Percentiles rank a stretch among this genome's conserved stretches.
Conservation (phyloP, 257 asterid species). For the Anisodus acutangulus region DNA sequence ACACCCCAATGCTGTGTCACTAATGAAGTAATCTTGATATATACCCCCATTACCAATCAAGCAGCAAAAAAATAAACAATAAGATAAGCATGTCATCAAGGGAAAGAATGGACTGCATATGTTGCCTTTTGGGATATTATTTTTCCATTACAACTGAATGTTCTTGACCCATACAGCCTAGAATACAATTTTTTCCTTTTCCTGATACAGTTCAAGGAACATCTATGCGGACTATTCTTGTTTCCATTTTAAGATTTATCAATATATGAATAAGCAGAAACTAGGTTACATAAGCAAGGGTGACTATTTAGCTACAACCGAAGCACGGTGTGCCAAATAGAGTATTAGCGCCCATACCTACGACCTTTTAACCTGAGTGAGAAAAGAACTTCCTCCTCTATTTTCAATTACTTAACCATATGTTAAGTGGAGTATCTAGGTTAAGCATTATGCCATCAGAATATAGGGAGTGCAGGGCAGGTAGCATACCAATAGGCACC, state of each 20-base stretch:
- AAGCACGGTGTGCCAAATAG: background rate
- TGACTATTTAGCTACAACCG: background rate
- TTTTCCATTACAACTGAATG: background rate
- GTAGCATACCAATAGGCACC: constrained; percentile 74
- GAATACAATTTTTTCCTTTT: background rate
- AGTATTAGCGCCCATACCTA: background rate
- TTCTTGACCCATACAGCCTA: background rate
- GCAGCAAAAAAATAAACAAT: background rate
- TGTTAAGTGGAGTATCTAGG: background rate
- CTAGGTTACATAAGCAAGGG: constrained; percentile 11
- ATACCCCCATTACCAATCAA: background rate
- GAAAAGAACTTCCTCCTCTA: background rate
- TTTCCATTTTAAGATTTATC: background rate
- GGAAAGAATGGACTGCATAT: background rate
- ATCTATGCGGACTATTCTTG: background rate
- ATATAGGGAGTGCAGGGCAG: background rate
- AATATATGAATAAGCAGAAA: background rate
- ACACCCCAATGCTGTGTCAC: background rate
- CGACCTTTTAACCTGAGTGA: background rate
- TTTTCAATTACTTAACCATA: background rate
- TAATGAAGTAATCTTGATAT: background rate
- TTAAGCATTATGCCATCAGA: background rate
- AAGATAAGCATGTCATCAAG: background rate
- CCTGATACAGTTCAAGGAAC: background rate
- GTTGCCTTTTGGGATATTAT: background rate